These are phyloP conservation scores for Salinomyces thailandicus DNA, from an alignment of 2,329 filamentous ascomycete genomes.

Conservation along the genomic window DNA sequence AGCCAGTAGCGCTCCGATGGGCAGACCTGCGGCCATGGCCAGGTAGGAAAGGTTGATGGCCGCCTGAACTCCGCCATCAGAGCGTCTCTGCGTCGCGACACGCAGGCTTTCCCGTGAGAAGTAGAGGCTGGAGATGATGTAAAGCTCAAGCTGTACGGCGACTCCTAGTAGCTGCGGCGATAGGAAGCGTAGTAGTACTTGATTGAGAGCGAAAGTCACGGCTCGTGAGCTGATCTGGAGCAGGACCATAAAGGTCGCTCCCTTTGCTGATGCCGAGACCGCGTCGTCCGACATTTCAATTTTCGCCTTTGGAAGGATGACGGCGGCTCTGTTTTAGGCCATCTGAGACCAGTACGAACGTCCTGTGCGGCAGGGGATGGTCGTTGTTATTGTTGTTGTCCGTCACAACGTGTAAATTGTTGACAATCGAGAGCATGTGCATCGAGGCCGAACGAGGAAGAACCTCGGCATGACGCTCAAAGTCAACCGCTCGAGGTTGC, in stretches of 20 bases:
- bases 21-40: constrained; percentile 46
- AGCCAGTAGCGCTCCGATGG: constrained; percentile 55
- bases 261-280: constrained; percentile 47
- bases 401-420: no score
- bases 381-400: no score
- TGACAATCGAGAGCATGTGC: no score
- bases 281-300: constrained; percentile 23
- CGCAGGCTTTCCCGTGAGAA: constrained; percentile 86
- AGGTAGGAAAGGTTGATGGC: constrained; percentile 85
- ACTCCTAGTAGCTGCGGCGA: constrained; percentile 77
- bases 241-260: constrained; percentile 74
- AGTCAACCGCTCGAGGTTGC: no score
- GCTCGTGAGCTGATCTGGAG: constrained; percentile 81
- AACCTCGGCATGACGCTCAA: no score
- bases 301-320: no score
- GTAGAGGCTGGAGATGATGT: constrained; percentile 85
- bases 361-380: no score
- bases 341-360: no score
- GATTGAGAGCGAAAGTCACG: constrained; percentile 84
- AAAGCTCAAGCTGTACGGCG: constrained; percentile 83
- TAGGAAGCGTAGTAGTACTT: constrained; percentile 76
- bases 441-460: no score
- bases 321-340: no score
- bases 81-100: constrained; percentile 72
- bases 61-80: constrained; percentile 49